Conservation (phyloP, 805 yeast species). For the Yarrowia alimentaria region DNA sequence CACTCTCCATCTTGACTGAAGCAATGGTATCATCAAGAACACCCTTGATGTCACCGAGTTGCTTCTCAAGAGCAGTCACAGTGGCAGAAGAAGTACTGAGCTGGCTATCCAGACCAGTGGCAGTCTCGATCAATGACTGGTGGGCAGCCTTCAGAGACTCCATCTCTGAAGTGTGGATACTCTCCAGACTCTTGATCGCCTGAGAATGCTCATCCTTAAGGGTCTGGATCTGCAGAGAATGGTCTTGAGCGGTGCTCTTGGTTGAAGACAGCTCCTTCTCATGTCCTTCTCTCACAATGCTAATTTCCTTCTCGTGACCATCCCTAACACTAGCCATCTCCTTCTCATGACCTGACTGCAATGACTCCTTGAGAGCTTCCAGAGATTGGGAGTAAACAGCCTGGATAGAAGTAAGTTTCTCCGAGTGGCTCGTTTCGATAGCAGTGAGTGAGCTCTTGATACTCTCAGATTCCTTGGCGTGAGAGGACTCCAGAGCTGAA, state of each 20-base stretch:
- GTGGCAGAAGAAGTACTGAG: background rate
- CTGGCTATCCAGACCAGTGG: background rate
- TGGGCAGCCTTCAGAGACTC: background rate
- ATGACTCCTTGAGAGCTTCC: background rate
- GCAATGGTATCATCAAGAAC: background rate
- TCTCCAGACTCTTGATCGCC: background rate
- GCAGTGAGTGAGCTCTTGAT: too few relatives aligned
- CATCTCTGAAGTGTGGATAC: background rate
- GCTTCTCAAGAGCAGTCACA: background rate
- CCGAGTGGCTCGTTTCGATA: constrained; percentile 1
- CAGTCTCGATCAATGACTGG: background rate
- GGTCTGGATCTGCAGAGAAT: background rate
- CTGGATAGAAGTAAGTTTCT: too few relatives aligned
- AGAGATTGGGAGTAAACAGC: too few relatives aligned
- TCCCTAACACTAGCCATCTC: background rate
- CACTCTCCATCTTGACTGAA: background rate
- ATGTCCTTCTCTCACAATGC: background rate
- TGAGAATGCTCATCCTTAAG: background rate
- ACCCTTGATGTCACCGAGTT: background rate
- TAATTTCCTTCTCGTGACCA: background rate
- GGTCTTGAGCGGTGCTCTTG: background rate
- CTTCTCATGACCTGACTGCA: background rate
- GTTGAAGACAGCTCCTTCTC: background rate
- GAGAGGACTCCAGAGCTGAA: too few relatives aligned
- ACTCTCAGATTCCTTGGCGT: too few relatives aligned